Conservation (phyloP, 2,329 filamentous ascomycete genomes). For the Neospermospora avenae region DNA sequence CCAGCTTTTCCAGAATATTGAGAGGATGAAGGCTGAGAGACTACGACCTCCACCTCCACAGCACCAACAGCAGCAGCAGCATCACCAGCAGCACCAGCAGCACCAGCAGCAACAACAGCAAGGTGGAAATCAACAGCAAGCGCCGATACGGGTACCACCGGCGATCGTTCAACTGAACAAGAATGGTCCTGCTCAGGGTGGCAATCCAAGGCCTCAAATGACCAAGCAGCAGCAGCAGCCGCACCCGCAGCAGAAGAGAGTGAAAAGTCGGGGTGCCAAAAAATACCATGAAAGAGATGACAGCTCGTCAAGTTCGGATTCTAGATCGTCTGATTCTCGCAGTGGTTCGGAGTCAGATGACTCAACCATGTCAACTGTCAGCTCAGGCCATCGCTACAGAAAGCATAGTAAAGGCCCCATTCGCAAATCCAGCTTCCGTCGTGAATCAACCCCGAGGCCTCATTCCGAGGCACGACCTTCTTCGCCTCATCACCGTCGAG, state of each 20-base stretch:
- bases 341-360: background rate
- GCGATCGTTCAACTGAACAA: conserved; percentile 5
- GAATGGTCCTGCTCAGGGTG: background rate
- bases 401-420: conserved; percentile 13
- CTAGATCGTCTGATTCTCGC: background rate
- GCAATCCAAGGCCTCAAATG: background rate
- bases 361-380: conserved; percentile 3
- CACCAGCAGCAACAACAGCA: conserved; percentile 1
- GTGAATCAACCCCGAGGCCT: conserved; percentile 9
- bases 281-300: background rate
- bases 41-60: conserved; percentile 12
- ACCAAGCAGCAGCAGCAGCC: background rate
- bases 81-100: conserved; percentile 9
- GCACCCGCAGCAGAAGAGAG: background rate
- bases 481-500: conserved; percentile 18
- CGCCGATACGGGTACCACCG: background rate
- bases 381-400: conserved; percentile 7
- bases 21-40: conserved; percentile 20
- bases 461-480: conserved; percentile 14
- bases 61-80: conserved; percentile 8
- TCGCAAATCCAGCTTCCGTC: conserved; percentile 25
- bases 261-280: conserved; percentile 1
- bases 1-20: conserved; percentile 21
- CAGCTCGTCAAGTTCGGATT: conserved; percentile 6
- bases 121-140: conserved; percentile 1